Percentiles rank a stretch among this genome's conserved stretches.
These are phyloP conservation scores for Fusarium albosuccineum DNA, from an alignment of 2,329 filamentous ascomycete genomes.

Conservation along the genomic window DNA sequence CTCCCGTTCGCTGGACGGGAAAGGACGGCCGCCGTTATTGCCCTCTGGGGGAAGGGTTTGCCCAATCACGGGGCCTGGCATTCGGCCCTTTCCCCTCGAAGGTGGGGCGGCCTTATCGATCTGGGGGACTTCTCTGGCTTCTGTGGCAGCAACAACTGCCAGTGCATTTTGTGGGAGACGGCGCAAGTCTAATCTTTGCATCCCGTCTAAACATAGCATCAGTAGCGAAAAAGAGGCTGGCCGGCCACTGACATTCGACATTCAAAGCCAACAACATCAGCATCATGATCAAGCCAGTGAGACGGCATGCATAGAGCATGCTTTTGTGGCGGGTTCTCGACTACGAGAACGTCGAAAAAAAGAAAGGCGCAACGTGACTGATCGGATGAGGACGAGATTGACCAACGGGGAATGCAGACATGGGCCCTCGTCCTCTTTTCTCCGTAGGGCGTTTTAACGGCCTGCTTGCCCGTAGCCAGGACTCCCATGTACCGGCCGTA, in stretches of 20 bases:
- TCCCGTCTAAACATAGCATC: constrained; percentile 8
- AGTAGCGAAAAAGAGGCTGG: neutral
- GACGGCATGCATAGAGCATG: neutral
- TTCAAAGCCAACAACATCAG: neutral
- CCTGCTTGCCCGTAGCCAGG: neutral
- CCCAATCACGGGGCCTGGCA: constrained; percentile 40
- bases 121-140: constrained; percentile 22
- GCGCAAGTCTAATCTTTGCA: neutral
- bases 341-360: neutral
- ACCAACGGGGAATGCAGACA: neutral
- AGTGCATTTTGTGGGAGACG: neutral
- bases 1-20: neutral
- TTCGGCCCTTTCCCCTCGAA: constrained; percentile 42
- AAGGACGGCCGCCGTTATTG: neutral
- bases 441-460: neutral
- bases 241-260: neutral
- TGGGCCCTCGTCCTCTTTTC: neutral
- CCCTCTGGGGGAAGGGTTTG: neutral
- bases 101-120: constrained; percentile 38
- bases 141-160: neutral
- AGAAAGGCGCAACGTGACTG: constrained; percentile 4
- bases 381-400: constrained; percentile 4
- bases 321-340: constrained; percentile 4
- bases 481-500: constrained; percentile 1
- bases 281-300: neutral